phyloP scores from a whole-genome alignment of 345 rosid genomes.

The Noccaea caerulescens region DNA sequence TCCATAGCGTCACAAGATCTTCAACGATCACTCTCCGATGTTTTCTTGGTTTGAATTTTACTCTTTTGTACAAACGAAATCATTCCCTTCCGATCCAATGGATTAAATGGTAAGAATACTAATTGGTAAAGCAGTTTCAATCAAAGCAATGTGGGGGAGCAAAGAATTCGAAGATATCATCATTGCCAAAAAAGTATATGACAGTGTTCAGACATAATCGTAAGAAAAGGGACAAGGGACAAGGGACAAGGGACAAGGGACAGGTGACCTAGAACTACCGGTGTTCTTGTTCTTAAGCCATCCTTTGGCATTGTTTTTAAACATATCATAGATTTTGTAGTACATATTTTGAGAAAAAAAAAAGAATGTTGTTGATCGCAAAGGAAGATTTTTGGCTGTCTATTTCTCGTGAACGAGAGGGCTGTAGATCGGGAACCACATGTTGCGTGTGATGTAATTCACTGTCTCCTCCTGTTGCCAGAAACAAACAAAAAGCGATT shows the following conservation, averaged over 20 bases:
- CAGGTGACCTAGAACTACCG: constrained; percentile 37
- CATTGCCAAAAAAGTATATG: constrained; percentile 9
- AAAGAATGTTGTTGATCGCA: constrained; percentile 32
- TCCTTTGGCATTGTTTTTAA: constrained; percentile 24
- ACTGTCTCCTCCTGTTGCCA: constrained; percentile 82
- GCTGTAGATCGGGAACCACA: constrained; percentile 95
- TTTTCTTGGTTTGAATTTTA: not conserved
- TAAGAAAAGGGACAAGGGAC: not conserved
- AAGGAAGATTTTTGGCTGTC: not conserved
- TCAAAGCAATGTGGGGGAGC: not conserved
- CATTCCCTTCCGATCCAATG: not conserved
- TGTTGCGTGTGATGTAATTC: constrained; percentile 58
- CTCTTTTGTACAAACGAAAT: not conserved
- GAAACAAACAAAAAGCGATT: constrained; percentile 1
- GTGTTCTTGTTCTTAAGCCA: constrained; percentile 10
- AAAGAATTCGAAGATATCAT: not conserved
- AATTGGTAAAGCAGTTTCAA: not conserved
- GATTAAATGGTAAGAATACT: not conserved
- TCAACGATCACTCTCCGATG: not conserved
- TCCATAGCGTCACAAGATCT: constrained; percentile 33
- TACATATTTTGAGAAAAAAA: constrained; percentile 9
- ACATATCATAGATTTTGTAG: constrained; percentile 9
- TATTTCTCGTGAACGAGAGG: constrained; percentile 94
- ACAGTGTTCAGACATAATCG: constrained; percentile 15
- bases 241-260: constrained; percentile 24